Conservation (phyloP, 257 asterid genomes). For the Misopates orontium region DNA sequence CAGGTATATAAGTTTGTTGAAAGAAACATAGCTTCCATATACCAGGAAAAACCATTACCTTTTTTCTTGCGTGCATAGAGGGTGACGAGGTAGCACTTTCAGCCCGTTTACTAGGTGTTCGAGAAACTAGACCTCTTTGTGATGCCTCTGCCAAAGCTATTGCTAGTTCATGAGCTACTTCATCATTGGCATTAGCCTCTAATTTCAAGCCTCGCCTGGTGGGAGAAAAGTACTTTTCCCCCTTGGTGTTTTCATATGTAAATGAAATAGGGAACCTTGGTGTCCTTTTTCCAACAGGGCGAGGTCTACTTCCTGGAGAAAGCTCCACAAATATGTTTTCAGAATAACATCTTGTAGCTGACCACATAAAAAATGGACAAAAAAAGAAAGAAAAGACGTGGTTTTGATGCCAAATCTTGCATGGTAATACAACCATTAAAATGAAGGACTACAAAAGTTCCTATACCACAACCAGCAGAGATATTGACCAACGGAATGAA, state of each 20-base stretch:
- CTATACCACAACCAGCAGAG: no score
- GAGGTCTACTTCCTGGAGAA: conserved; percentile 74
- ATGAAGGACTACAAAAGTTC: no score
- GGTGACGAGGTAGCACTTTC: conserved; percentile 78
- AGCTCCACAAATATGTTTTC: conserved; percentile 32
- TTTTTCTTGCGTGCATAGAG: conserved; percentile 57
- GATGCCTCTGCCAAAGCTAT: conserved; percentile 87
- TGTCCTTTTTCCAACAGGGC: conserved; percentile 89
- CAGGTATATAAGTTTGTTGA: no score
- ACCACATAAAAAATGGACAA: conserved; percentile 25
- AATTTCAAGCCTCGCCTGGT: conserved; percentile 55
- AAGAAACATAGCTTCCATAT: no score
- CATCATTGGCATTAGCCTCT: conserved; percentile 63
- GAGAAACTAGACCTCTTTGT: conserved; percentile 83
- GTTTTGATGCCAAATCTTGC: no score
- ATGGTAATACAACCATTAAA: no score
- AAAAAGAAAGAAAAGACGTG: conserved; percentile 3
- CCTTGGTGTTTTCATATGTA: conserved; percentile 51
- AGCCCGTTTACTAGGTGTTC: conserved; percentile 69
- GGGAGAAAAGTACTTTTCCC: conserved; percentile 57
- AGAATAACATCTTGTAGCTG: conserved; percentile 27
- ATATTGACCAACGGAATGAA: no score
- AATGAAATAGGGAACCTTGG: conserved; percentile 78
- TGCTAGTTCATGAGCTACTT: conserved; percentile 82
- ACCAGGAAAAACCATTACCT: no score